Conservation (phyloP, 148 eudicot genomes). For the Chenopodium suecicum region DNA sequence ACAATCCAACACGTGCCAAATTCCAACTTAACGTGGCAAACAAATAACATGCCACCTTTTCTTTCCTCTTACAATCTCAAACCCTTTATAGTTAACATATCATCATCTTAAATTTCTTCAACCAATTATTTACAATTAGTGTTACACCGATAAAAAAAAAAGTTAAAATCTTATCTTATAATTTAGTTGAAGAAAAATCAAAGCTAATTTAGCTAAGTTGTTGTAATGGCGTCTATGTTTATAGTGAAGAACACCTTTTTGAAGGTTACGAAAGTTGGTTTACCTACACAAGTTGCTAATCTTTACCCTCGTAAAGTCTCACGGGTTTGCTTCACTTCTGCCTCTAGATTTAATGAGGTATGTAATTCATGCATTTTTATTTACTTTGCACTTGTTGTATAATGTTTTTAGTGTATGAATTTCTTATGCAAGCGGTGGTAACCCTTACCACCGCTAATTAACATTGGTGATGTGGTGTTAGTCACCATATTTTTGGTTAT, state of each 20-base stretch:
- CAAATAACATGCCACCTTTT: constrained; percentile 28
- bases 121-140: background rate
- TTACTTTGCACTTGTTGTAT: too few relatives aligned
- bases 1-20: constrained; percentile 17
- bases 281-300: constrained; percentile 31
- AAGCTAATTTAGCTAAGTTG: background rate
- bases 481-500: too few relatives aligned
- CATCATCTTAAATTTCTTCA: background rate
- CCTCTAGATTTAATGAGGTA: constrained; percentile 46
- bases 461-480: too few relatives aligned
- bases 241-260: constrained; percentile 39
- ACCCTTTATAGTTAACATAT: background rate
- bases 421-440: too few relatives aligned
- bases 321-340: constrained; percentile 55
- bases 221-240: constrained; percentile 46
- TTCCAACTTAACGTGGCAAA: constrained; percentile 31
- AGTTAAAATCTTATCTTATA: too few relatives aligned
- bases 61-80: background rate
- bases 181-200: background rate
- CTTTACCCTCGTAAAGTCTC: constrained; percentile 42
- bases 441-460: too few relatives aligned
- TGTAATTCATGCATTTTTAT: background rate
- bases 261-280: constrained; percentile 38
- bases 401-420: too few relatives aligned
- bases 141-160: too few relatives aligned